Percentiles rank a stretch among this genome's conserved stretches.
Conservation (phyloP, 179 eudicot genomes). For the Kewa caespitosa region DNA sequence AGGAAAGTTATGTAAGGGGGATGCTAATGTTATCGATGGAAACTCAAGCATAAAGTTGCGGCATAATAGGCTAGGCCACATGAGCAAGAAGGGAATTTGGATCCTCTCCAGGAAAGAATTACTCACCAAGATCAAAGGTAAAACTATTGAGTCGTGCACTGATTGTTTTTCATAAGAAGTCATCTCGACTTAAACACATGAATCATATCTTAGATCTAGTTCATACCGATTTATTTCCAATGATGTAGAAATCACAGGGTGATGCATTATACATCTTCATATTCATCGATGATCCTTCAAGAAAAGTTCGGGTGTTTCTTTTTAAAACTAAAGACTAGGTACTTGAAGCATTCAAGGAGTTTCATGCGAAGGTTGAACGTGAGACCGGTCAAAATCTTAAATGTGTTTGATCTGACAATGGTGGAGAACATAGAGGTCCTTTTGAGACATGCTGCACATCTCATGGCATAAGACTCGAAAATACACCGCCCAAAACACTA, state of each 20-base stretch:
- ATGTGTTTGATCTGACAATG: not conserved
- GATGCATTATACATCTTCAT: constrained; percentile 17
- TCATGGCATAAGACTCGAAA: constrained; percentile 9
- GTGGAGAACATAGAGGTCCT: constrained; percentile 8
- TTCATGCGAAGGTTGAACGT: not conserved
- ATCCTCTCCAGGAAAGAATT: not conserved
- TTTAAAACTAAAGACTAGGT: constrained; percentile 14
- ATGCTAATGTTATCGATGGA: not conserved
- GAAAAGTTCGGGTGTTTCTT: constrained; percentile 3
- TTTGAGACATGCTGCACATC: constrained; percentile 2
- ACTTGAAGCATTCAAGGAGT: not conserved
- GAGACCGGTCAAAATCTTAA: not conserved
- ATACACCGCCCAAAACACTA: not conserved
- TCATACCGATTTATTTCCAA: constrained; percentile 4
- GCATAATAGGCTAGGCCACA: not conserved
- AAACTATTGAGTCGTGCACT: not conserved
- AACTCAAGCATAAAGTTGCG: not conserved
- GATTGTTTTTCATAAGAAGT: constrained; percentile 20
- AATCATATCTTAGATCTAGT: not conserved
- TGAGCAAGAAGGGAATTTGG: constrained; percentile 9
- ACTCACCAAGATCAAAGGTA: not conserved
- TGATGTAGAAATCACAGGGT: not conserved
- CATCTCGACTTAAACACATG: too few relatives aligned
- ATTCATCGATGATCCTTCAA: constrained; percentile 12
- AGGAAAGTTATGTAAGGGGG: not conserved